phyloP scores from a whole-genome alignment of 2,329 filamentous ascomycete species.

The Neofusicoccum parvum region DNA sequence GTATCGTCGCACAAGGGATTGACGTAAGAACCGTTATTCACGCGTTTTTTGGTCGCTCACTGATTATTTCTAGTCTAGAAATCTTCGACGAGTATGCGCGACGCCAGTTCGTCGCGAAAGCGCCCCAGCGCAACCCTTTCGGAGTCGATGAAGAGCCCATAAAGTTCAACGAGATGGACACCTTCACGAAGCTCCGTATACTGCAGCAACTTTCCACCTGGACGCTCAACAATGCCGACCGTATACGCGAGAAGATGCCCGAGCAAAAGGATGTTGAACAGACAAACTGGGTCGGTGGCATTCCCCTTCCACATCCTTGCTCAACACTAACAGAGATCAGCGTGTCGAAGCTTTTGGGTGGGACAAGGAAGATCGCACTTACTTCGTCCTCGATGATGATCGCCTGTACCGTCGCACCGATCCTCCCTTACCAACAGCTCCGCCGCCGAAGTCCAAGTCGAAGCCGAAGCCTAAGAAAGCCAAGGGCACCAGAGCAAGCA shows the following conservation, averaged over 20 bases:
- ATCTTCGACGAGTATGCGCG: constrained; percentile 93
- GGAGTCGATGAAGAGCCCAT: constrained; percentile 72
- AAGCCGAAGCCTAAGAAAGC: constrained; percentile 65
- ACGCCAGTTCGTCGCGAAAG: constrained; percentile 83
- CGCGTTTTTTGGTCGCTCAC: constrained; percentile 14
- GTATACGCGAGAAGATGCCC: constrained; percentile 82
- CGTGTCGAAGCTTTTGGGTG: constrained; percentile 82
- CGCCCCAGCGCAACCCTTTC: constrained; percentile 79
- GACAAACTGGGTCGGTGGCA: constrained; percentile 72
- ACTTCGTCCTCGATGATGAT: constrained; percentile 92
- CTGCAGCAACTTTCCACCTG: constrained; percentile 88
- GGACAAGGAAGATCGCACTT: constrained; percentile 82
- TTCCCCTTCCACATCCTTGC: neutral
- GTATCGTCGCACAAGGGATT: constrained; percentile 91
- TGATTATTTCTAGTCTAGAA: constrained; percentile 62
- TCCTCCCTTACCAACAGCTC: constrained; percentile 60
- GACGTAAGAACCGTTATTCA: constrained; percentile 63
- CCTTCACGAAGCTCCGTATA: constrained; percentile 78
- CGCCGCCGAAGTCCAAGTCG: constrained; percentile 57
- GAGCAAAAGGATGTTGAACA: constrained; percentile 82
- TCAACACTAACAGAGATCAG: constrained; percentile 33
- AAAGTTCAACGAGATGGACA: constrained; percentile 79
- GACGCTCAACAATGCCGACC: constrained; percentile 84
- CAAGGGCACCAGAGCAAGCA: constrained; percentile 64
- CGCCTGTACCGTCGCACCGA: constrained; percentile 88